Base-by-base conservation (phyloP, 257 asterid genomes). In the Solanum gandarillasii region DNA sequence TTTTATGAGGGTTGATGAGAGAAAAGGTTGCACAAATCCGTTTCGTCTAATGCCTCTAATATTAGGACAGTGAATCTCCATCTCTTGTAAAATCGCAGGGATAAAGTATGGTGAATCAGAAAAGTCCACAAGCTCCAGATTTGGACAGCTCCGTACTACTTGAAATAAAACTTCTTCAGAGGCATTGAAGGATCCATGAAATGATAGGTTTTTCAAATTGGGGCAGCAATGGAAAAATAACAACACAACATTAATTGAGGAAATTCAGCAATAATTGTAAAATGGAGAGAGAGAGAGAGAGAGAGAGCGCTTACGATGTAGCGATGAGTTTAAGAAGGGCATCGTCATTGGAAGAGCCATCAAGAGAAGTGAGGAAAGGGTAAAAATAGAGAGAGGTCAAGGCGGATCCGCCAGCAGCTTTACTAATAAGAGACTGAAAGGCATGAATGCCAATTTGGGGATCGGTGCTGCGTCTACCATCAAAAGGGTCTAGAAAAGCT, bases 121-220 rank as follows among this genome's bases (percentile, higher is more conserved):
- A 88, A 93, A 93, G 89, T 93, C 95, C 5, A 92, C 90, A 14
- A 93, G 91, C 89, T 93, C 95, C 23, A 93, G 90, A 31, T 88
- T 87, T 13, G n/a, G 74, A 86, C 94, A 93, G 90, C 88, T 87
- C 67, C 72, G 89, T 68, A 92, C 88, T 6, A 92, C 58, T 89
- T 90, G 78, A 10, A 92, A 12, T 21, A 93, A 65, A 18, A 91
- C 91, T 89, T 86, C 90, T 68, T 92, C 82, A 18, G 90, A 85
- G 21, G 93, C 94, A 90, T 72, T 25, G 83, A 67, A 32, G 70
- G 95, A 93, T 90, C 95, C 93, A 88, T 92, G 95, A 88, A 93
- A 92, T 5, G 93, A 93, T 38, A 93, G 29, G 90, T 91, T 92
- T 83, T 90, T 92, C 90, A 93, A 88, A 71, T 92, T 92, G 31